phyloP scores from a whole-genome alignment of 2,329 filamentous ascomycete species.

The Cladophialophora yegresii region DNA sequence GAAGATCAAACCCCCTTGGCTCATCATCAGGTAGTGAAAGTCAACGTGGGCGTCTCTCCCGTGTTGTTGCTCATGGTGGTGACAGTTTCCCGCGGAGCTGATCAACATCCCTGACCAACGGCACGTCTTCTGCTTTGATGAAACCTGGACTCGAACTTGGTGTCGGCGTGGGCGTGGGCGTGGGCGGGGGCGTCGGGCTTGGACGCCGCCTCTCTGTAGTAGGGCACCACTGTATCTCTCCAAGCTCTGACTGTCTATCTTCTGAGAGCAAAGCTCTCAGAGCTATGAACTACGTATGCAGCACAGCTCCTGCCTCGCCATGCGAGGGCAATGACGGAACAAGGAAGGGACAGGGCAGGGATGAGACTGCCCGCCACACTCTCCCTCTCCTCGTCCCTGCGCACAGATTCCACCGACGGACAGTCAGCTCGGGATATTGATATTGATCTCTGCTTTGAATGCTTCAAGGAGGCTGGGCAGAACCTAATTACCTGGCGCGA shows the following conservation, averaged over 20 bases:
- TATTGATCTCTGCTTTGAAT: neutral
- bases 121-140: constrained; percentile 40
- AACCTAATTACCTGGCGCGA: neutral
- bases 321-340: no score
- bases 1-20: constrained; percentile 39
- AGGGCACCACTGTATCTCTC: no score
- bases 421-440: neutral
- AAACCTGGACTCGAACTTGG: constrained; percentile 41
- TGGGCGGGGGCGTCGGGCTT: no score
- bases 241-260: no score
- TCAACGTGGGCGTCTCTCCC: constrained; percentile 39
- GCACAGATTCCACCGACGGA: no score
- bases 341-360: no score
- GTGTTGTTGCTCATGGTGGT: constrained; percentile 33
- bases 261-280: no score
- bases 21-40: constrained; percentile 38
- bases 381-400: no score
- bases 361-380: no score
- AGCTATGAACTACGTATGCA: no score
- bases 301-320: no score
- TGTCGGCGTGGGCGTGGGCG: neutral
- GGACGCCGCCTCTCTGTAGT: constrained; percentile 29
- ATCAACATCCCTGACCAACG: constrained; percentile 44
- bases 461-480: neutral
- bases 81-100: constrained; percentile 38